These are phyloP conservation scores for Elsinoe arachidis DNA, from an alignment of 2,329 filamentous ascomycete species.

Conservation along the genomic window DNA sequence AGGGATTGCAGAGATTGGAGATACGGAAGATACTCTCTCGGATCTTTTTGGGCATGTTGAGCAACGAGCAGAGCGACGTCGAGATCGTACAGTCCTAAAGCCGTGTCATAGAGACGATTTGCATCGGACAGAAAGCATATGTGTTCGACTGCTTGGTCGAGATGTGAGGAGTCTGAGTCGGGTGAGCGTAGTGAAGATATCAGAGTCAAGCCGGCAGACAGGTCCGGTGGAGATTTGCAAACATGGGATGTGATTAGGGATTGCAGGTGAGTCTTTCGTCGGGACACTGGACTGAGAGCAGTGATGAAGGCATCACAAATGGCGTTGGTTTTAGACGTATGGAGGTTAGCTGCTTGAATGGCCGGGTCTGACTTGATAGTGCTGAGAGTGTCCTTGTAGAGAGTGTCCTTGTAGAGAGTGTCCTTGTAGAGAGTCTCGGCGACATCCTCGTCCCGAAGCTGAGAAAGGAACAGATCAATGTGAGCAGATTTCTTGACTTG, in stretches of 20 bases:
- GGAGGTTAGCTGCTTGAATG: conserved; percentile 19
- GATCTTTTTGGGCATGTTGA: conserved; percentile 92
- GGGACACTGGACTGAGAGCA: conserved; percentile 51
- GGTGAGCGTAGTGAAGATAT: conserved; percentile 57
- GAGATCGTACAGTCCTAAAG: conserved; percentile 83
- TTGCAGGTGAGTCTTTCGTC: conserved; percentile 61
- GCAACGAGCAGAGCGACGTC: conserved; percentile 84
- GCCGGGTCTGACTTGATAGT: conserved; percentile 23
- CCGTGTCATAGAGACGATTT: conserved; percentile 82
- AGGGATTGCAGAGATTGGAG: conserved; percentile 77
- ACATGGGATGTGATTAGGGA: conserved; percentile 93
- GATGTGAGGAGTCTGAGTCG: conserved; percentile 58
- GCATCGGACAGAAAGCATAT: conserved; percentile 96
- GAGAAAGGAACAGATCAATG: conserved; percentile 85
- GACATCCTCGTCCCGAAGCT: conserved; percentile 82
- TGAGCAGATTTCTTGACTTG: conserved; percentile 75
- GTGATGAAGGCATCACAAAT: conserved; percentile 80
- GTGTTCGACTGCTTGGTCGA: conserved; percentile 86
- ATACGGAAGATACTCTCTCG: conserved; percentile 90
- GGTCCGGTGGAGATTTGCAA: conserved; percentile 82
- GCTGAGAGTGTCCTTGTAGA: conserved; percentile 80
- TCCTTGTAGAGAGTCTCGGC: conserved; percentile 89
- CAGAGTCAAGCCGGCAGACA: conserved; percentile 73
- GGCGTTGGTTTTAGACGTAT: conserved; percentile 63
- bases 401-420: conserved; percentile 75